These are phyloP conservation scores for Eucalyptus pauciflora DNA, from an alignment of 345 rosid species.

Conservation along the genomic window DNA sequence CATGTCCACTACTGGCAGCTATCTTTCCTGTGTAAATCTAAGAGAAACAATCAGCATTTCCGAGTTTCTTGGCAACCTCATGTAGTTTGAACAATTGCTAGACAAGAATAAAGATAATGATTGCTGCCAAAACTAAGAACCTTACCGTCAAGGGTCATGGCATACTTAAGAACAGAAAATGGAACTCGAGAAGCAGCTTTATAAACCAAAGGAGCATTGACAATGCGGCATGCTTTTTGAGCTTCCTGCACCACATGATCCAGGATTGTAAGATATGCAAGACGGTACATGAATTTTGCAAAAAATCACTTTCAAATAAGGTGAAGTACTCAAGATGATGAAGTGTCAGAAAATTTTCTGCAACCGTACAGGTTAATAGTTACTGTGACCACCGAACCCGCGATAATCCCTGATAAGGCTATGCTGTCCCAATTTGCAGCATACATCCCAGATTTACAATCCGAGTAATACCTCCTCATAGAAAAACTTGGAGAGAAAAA, in stretches of 20 bases:
- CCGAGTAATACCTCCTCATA: not conserved
- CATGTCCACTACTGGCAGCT: slow-evolving; percentile 90
- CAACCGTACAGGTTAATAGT: not conserved
- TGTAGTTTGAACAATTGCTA: not conserved
- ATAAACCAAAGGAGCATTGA: slow-evolving; percentile 78
- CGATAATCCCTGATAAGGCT: not conserved
- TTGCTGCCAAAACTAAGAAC: not conserved
- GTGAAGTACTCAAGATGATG: not conserved
- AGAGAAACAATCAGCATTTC: not conserved
- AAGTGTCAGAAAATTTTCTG: not conserved
- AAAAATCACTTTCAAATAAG: not conserved
- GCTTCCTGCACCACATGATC: slow-evolving; percentile 43
- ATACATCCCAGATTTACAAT: not conserved
- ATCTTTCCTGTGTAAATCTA: slow-evolving; percentile 59
- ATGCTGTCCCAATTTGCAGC: not conserved
- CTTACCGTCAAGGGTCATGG: slow-evolving; percentile 96
- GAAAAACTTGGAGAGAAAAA: not conserved
- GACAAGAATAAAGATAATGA: not conserved
- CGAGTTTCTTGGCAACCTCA: not conserved
- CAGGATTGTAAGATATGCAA: not conserved
- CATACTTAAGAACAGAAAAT: slow-evolving; percentile 88
- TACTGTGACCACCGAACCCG: not conserved
- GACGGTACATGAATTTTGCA: not conserved
- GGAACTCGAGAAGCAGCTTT: slow-evolving; percentile 83
- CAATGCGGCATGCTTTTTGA: slow-evolving; percentile 67